These are phyloP conservation scores for Colletotrichum phormii DNA, from an alignment of 2,329 filamentous ascomycete species.

Conservation along the genomic window DNA sequence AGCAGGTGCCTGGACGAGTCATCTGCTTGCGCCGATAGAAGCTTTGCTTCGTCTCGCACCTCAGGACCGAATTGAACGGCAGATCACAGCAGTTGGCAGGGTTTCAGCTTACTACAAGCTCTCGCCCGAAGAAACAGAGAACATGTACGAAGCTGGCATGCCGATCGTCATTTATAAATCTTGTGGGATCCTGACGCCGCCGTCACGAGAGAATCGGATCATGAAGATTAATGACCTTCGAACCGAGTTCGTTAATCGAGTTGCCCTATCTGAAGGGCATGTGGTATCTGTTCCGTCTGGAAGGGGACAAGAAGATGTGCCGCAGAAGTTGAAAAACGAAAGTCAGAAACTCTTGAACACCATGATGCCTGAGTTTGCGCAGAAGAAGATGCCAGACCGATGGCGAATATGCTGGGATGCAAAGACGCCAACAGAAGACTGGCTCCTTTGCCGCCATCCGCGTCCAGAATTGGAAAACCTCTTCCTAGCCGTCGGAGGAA, in stretches of 20 bases:
- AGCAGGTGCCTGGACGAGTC: constrained; percentile 63
- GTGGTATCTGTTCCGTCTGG: not conserved
- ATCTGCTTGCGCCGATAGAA: constrained; percentile 55
- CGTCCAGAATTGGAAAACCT: constrained; percentile 1
- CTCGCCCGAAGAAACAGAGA: not conserved
- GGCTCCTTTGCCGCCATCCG: constrained; percentile 19
- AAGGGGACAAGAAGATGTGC: not conserved
- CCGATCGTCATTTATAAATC: constrained; percentile 9
- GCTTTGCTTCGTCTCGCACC: not conserved
- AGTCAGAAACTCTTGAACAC: not conserved
- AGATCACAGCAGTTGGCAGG: constrained; percentile 23
- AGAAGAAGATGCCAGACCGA: not conserved
- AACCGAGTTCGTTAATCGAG: constrained; percentile 22
- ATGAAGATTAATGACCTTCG: constrained; percentile 23
- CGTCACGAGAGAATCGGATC: constrained; percentile 11
- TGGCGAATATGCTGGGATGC: constrained; percentile 28
- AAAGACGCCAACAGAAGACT: constrained; percentile 15
- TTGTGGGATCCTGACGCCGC: constrained; percentile 10
- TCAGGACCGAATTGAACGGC: constrained; percentile 13
- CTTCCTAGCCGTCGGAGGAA: constrained; percentile 14
- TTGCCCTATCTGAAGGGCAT: not conserved
- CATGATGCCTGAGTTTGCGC: not conserved
- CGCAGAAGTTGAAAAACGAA: constrained; percentile 1
- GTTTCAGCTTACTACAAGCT: constrained; percentile 18
- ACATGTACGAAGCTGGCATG: not conserved